These are phyloP conservation scores for Casuarina glauca DNA, from an alignment of 306 rosid genomes.

Conservation along the genomic window DNA sequence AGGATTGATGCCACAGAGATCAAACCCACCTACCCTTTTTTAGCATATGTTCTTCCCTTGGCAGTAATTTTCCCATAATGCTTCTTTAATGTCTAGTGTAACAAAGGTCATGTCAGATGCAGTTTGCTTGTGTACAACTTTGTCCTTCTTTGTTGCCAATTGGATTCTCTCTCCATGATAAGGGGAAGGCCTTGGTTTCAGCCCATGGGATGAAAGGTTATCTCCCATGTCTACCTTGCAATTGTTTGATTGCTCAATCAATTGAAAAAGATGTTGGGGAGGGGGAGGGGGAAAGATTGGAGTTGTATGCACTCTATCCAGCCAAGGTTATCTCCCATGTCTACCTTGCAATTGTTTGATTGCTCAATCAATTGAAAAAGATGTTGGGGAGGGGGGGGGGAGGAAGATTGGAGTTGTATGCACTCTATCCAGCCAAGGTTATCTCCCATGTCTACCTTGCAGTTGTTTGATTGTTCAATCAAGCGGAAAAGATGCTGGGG, in stretches of 20 bases:
- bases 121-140: constrained; percentile 2
- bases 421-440: too few species aligned
- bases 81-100: constrained; percentile 11
- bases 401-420: too few species aligned
- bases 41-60: background rate
- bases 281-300: too few species aligned
- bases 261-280: too few species aligned
- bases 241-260: too few species aligned
- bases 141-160: background rate
- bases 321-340: background rate
- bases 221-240: background rate
- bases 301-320: too few species aligned
- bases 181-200: background rate
- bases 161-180: background rate
- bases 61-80: background rate
- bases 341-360: background rate
- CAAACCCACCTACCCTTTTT: background rate
- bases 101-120: constrained; percentile 2
- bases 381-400: background rate
- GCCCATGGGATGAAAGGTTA: background rate
- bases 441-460: background rate
- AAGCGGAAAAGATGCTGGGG: background rate
- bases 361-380: background rate
- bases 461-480: background rate
- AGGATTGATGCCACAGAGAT: background rate